Evolutionary conservation across 73 alveolate genomes (phyloP).

Genomic region (Effrenium voratum): DNA sequence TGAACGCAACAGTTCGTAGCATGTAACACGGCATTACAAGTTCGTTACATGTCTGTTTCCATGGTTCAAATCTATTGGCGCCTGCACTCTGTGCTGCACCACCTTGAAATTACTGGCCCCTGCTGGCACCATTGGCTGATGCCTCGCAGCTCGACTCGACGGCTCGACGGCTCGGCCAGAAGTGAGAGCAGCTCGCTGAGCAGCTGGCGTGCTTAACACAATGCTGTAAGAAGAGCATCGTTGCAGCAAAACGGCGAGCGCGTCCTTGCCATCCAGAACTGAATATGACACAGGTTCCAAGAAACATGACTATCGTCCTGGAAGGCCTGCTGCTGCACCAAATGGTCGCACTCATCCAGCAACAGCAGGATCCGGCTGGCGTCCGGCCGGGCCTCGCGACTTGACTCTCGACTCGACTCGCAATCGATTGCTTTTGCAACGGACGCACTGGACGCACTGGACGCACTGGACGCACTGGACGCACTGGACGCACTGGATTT

Average conservation of each 20-base stretch:
- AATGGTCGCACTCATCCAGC: slow-evolving; percentile 48
- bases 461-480: too few relatives aligned
- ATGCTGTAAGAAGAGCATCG: slow-evolving; percentile 38
- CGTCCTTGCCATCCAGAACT: neutral
- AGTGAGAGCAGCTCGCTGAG: neutral
- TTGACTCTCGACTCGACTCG: too few relatives aligned
- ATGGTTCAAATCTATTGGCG: neutral
- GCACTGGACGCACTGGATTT: too few relatives aligned
- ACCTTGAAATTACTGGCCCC: slow-evolving; percentile 47
- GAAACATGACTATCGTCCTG: slow-evolving; percentile 5
- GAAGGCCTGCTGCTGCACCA: slow-evolving; percentile 45
- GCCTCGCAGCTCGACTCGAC: too few relatives aligned
- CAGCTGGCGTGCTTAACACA: neutral
- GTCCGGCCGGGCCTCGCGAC: too few relatives aligned
- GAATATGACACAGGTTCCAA: too few relatives aligned
- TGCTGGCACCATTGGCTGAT: slow-evolving; percentile 34
- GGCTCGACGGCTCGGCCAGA: too few relatives aligned
- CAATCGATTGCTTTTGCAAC: too few relatives aligned
- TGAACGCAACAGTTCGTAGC: neutral
- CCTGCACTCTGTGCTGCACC: slow-evolving; percentile 54
- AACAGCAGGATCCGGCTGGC: slow-evolving; percentile 27
- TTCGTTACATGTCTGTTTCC: neutral
- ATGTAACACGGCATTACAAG: neutral
- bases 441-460: too few relatives aligned
- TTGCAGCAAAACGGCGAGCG: slow-evolving; percentile 24